Evolutionary conservation across 495 filamentous ascomycete species (phyloP).

Genomic region (Trichoderma reesei): DNA sequence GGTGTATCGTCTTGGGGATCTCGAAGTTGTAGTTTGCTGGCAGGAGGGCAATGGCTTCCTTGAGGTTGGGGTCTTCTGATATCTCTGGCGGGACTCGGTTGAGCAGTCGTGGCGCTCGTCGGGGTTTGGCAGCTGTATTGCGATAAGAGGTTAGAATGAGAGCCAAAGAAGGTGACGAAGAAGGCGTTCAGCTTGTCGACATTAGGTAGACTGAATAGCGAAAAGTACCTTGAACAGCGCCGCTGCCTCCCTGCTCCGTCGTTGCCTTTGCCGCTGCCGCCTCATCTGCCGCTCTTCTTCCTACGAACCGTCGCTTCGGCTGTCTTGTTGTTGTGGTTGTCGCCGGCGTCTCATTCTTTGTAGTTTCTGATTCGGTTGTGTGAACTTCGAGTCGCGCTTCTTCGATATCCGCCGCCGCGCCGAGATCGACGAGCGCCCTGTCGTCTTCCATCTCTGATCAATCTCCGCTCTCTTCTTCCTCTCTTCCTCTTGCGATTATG

Average conservation of each 20-base stretch:
- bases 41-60: constrained; percentile 76
- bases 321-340: constrained; percentile 32
- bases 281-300: constrained; percentile 44
- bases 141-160: not conserved
- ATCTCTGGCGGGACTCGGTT: constrained; percentile 88
- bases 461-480: not conserved
- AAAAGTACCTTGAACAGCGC: constrained; percentile 48
- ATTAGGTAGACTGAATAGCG: not conserved
- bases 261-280: constrained; percentile 43
- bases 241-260: constrained; percentile 51
- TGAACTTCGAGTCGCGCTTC: not conserved
- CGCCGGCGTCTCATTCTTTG: constrained; percentile 26
- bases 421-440: constrained; percentile 39
- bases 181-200: not conserved
- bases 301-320: constrained; percentile 75
- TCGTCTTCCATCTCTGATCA: constrained; percentile 41
- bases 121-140: constrained; percentile 43
- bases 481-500: not conserved
- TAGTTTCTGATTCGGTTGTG: not conserved
- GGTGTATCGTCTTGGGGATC: constrained; percentile 94
- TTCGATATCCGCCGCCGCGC: constrained; percentile 46
- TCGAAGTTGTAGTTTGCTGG: constrained; percentile 96
- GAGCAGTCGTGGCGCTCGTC: constrained; percentile 62
- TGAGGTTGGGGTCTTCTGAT: constrained; percentile 75
- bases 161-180: not conserved